A percentile compares a stretch with the other conserved stretches of the same genome.
These are phyloP conservation scores for Globisporangium ultimum DNA, from an alignment of 352 stramenopile genomes.

Conservation along the genomic window DNA sequence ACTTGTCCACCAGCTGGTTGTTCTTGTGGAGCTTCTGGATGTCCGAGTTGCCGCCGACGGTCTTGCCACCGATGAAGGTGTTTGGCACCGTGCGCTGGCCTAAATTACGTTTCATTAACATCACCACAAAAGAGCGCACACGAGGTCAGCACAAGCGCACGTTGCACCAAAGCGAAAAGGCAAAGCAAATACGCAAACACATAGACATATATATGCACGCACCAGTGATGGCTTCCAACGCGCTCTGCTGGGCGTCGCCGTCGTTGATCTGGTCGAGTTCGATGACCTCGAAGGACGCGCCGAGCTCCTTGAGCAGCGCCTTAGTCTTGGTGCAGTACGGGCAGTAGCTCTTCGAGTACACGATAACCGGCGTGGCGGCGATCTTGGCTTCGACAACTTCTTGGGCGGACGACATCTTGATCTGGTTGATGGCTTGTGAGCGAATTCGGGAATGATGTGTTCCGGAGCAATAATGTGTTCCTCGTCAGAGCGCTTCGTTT, in stretches of 20 bases:
- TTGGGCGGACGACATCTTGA: constrained; percentile 52
- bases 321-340: constrained; percentile 90
- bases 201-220: constrained; percentile 1
- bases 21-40: constrained; percentile 82
- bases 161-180: too few relatives aligned
- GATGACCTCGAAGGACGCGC: constrained; percentile 49
- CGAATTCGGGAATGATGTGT: constrained; percentile 11
- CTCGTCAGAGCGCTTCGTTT: neutral
- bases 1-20: constrained; percentile 88
- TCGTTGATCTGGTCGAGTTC: constrained; percentile 55
- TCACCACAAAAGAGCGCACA: neutral
- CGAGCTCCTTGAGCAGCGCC: constrained; percentile 48
- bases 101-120: neutral
- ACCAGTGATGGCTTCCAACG: constrained; percentile 57
- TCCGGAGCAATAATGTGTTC: too few relatives aligned
- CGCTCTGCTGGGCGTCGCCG: constrained; percentile 56
- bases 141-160: constrained; percentile 1
- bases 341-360: constrained; percentile 96
- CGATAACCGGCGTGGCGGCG: constrained; percentile 43
- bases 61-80: constrained; percentile 95
- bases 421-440: neutral
- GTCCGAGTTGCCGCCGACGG: constrained; percentile 95
- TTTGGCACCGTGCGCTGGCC: constrained; percentile 96
- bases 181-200: constrained; percentile 6
- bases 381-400: constrained; percentile 69